Base-by-base conservation (phyloP, 164 flowering plant genomes). In the Aristolochia fimbriata region DNA sequence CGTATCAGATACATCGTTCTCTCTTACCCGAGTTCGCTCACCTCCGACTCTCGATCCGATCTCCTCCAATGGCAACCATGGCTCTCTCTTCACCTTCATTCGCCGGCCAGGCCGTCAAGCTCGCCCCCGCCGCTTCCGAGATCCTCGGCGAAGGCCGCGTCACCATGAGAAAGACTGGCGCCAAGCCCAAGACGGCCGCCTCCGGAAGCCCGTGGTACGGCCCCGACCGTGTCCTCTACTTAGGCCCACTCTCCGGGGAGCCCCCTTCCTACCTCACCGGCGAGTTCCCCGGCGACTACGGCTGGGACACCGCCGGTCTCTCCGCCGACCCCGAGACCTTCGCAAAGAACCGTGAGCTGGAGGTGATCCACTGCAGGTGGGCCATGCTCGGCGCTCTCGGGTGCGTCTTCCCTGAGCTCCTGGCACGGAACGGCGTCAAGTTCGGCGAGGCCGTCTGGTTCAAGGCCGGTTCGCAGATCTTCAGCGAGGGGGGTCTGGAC, bases 381-480 rank as follows among this genome's bases (percentile, higher is more conserved):
- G 67, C 67, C 47, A 64, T 64, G 67, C 60, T 64, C 14, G 67
- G 67, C 0, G 67, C 67, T 0, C 67, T 64, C 0, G 67, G 67
- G 1, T 64, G 67, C 22, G 67, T 64, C 49, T 56, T 57, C 67
- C 67, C 67, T 0, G 67, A 64, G 67, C 61, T 64, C 17, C 67
- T 64, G 0, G 30, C 67, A 15, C 47, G 67, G 47, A 64, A 64
- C 17, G 67, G 67, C 1, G 61, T 64, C 55, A 64, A 64, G 55
- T 64, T 64, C 55, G 67, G 67, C 37, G 67, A 64, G 55, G 67
- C 67, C 7, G 67, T 64, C 27, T 64, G 67, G 67, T 64, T 64
- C 61, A 64, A 64, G 55, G 67, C 67, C 17, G 67, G 67, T 7
- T 17, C 67, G 1, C 67, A 64, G 56, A 64, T 64, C 55, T 64